These are phyloP conservation scores for Evansstolkia leycettana DNA, from an alignment of 495 filamentous ascomycete species.

Conservation along the genomic window DNA sequence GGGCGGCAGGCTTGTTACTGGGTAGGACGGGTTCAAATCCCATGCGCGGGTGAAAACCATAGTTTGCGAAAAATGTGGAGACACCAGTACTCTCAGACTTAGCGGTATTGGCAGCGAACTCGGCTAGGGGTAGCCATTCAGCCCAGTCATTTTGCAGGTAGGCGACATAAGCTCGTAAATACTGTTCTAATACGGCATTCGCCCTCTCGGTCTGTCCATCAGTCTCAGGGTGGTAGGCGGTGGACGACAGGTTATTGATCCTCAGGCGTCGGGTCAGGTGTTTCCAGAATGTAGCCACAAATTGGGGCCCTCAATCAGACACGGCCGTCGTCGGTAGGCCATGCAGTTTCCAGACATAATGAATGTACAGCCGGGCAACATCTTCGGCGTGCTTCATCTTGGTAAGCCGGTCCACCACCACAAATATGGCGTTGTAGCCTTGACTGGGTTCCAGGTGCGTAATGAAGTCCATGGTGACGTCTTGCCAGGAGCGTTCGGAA, in stretches of 20 bases:
- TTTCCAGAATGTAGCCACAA: slow-evolving; percentile 4
- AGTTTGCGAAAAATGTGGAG: slow-evolving; percentile 6
- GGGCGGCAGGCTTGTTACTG: background rate
- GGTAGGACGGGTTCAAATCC: slow-evolving; percentile 2
- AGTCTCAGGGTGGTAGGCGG: slow-evolving; percentile 16
- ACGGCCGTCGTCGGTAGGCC: slow-evolving; percentile 3
- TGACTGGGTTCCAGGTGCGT: slow-evolving; percentile 3
- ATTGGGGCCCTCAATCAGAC: slow-evolving; percentile 5
- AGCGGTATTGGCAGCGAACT: slow-evolving; percentile 9
- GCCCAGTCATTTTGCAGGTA: slow-evolving; percentile 19
- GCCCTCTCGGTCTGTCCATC: slow-evolving; percentile 16
- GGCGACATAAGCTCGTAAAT: slow-evolving; percentile 13
- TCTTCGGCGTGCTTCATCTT: slow-evolving; percentile 10
- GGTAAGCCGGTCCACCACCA: slow-evolving; percentile 9
- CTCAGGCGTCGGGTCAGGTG: background rate
- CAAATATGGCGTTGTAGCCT: slow-evolving; percentile 9
- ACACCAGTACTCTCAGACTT: slow-evolving; percentile 1
- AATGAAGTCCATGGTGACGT: slow-evolving; percentile 18
- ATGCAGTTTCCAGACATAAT: slow-evolving; percentile 2
- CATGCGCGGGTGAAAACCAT: slow-evolving; percentile 8
- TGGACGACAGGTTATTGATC: slow-evolving; percentile 7
- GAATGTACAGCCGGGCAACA: slow-evolving; percentile 1
- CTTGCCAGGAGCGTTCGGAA: slow-evolving; percentile 6
- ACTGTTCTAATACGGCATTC: slow-evolving; percentile 11
- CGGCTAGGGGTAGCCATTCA: slow-evolving; percentile 8